Base-by-base conservation (phyloP, 1,284 basidiomycete genomes). In the Puccinia polysora region DNA sequence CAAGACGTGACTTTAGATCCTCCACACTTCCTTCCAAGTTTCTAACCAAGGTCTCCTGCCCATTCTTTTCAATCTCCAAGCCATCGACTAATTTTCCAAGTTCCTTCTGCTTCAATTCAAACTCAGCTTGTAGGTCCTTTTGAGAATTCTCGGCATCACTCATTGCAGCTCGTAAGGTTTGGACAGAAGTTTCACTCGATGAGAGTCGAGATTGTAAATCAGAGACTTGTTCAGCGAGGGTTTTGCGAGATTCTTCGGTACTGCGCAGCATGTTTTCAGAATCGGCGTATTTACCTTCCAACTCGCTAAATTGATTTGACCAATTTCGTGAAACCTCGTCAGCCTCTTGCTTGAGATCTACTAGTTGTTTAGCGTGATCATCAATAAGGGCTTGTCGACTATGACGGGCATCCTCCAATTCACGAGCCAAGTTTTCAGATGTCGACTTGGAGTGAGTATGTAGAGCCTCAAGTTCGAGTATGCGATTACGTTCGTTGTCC, bases 121-220 rank as follows among this genome's bases (percentile, higher is more conserved):
- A 49, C n/a, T 32, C 62, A 52, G 36, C 52, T 20, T 23, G 49
- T n/a, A 52, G 3, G 10, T 65, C 47, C 23, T 65, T 47, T 36
- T 65, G 45, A 2, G 43, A n/a, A 25, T 38, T 52, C 45, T 52
- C 36, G 20, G 47, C 25, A 8, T 20, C 23, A 50, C 40, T 47
- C 23, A 65, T 6, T 4, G 49, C 38, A 15, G 30, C 49, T 38
- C 36, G 58, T 55, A 64, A 28, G 23, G 5, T 20, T 63, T 64
- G 23, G 14, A 50, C 50, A 34, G 50, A 23, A 2, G 59, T 34
- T 45, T 72, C 36, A 49, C 47, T 49, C n/a, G 47, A 43, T 4
- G 38, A 56, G 30, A 56, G 60, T 34, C 56, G 30, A 36, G 69
- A 63, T 63, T 72, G 18, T 25, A 72, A 36, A 49, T 40, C 5